Conservation (phyloP, 306 rosid genomes). For the Pterocarpus santalinus region DNA sequence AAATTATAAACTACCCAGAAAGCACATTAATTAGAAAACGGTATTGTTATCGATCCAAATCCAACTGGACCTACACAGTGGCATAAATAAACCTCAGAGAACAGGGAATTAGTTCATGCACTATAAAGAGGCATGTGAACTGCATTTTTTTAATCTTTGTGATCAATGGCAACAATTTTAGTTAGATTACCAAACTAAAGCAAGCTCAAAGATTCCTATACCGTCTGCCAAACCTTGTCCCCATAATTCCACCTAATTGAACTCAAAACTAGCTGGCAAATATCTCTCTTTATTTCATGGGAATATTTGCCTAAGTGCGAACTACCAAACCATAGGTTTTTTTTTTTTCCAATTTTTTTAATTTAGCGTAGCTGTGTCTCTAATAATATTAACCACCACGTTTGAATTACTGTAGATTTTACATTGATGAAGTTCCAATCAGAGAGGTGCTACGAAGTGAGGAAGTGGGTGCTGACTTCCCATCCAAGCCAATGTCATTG, state of each 20-base stretch:
- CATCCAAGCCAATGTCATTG: slow-evolving; percentile 91
- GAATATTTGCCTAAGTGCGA: slow-evolving; percentile 47
- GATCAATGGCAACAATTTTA: slow-evolving; percentile 37
- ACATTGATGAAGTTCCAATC: slow-evolving; percentile 92
- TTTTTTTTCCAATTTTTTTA: background rate
- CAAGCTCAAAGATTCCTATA: slow-evolving; percentile 56
- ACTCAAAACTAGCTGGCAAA: slow-evolving; percentile 48
- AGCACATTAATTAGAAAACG: slow-evolving; percentile 16
- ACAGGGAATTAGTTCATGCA: slow-evolving; percentile 30
- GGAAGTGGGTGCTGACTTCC: slow-evolving; percentile 86
- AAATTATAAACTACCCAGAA: slow-evolving; percentile 21
- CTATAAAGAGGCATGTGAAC: slow-evolving; percentile 48
- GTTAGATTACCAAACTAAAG: slow-evolving; percentile 52
- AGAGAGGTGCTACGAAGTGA: slow-evolving; percentile 76
- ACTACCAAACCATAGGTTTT: background rate
- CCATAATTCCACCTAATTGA: slow-evolving; percentile 52
- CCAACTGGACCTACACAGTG: slow-evolving; percentile 8
- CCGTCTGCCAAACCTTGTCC: slow-evolving; percentile 49
- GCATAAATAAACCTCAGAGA: background rate
- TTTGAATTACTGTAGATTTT: slow-evolving; percentile 69
- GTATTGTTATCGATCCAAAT: slow-evolving; percentile 16
- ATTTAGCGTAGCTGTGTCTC: background rate
- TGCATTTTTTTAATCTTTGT: slow-evolving; percentile 25
- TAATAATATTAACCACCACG: background rate
- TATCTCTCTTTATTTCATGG: slow-evolving; percentile 16